Conservation (phyloP, 768 basidiomycete genomes). For the Pleurotus djamor region DNA sequence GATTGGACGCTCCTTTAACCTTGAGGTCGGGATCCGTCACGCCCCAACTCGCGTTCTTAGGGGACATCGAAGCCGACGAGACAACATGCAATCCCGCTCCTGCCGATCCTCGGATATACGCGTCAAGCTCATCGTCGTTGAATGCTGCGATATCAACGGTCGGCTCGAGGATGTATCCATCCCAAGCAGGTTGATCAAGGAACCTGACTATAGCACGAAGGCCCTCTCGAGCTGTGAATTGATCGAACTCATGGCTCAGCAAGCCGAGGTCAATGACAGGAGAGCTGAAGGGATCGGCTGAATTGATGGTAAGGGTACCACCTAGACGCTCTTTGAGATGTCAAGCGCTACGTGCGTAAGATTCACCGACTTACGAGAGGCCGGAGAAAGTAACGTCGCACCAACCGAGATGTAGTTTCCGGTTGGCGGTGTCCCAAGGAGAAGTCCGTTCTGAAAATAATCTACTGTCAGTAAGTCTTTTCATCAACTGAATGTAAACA, state of each 20-base stretch:
- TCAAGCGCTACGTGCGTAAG: not conserved
- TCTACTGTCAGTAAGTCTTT: too few relatives aligned
- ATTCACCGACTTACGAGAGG: slow-evolving; percentile 15
- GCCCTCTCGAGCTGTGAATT: slow-evolving; percentile 17
- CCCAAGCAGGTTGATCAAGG: slow-evolving; percentile 15
- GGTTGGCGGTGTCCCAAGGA: slow-evolving; percentile 6
- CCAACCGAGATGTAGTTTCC: slow-evolving; percentile 18
- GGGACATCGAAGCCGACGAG: slow-evolving; percentile 22
- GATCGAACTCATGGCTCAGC: slow-evolving; percentile 21
- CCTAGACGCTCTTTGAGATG: too few relatives aligned
- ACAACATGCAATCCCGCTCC: slow-evolving; percentile 16
- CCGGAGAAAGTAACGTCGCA: slow-evolving; percentile 18
- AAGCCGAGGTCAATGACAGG: slow-evolving; percentile 37
- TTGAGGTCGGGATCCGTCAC: slow-evolving; percentile 28
- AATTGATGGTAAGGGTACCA: slow-evolving; percentile 24
- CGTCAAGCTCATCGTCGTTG: slow-evolving; percentile 12
- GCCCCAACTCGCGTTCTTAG: slow-evolving; percentile 16
- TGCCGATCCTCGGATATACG: slow-evolving; percentile 12
- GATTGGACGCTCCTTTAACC: slow-evolving; percentile 22
- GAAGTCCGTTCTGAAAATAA: slow-evolving; percentile 2
- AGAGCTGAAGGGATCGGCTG: slow-evolving; percentile 33
- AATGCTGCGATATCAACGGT: slow-evolving; percentile 4
- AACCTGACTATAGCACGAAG: slow-evolving; percentile 17
- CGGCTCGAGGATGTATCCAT: slow-evolving; percentile 12
- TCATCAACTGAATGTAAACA: not conserved